Percentiles rank a stretch among this genome's conserved stretches.
Evolutionary conservation across 2,329 filamentous ascomycete species (phyloP).

Genomic region (Lecanicillium sp.): DNA sequence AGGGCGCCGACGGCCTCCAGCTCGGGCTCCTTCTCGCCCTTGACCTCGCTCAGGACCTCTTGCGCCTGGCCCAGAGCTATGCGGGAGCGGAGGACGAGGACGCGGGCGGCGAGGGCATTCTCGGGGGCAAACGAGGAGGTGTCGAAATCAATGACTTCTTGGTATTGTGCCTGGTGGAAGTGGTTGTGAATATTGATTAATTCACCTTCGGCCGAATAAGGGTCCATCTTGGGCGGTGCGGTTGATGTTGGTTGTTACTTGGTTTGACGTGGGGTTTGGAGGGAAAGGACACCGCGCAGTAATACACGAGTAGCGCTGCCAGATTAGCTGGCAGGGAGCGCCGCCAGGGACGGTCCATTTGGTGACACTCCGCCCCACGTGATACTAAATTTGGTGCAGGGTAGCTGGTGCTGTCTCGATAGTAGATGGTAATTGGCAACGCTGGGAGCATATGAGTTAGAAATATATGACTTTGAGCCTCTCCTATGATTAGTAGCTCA

Average conservation of each 20-base stretch:
- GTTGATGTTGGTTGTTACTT: conserved; percentile 9
- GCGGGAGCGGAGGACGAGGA: conserved; percentile 74
- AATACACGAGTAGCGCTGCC: too few relatives aligned
- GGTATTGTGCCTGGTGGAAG: conserved; percentile 77
- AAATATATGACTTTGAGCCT: too few relatives aligned
- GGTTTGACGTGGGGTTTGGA: conserved; percentile 2
- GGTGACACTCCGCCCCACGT: neutral
- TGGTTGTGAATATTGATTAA: conserved; percentile 64
- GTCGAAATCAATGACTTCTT: conserved; percentile 79
- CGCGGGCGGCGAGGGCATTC: conserved; percentile 67
- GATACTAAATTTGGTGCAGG: too few relatives aligned
- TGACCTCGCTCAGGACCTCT: conserved; percentile 62
- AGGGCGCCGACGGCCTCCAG: conserved; percentile 70
- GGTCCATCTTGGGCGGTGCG: conserved; percentile 48
- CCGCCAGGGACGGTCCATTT: too few relatives aligned
- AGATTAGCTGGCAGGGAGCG: too few relatives aligned
- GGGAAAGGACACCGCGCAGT: conserved; percentile 3
- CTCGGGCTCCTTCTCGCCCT: conserved; percentile 61
- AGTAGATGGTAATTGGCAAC: neutral
- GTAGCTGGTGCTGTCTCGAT: neutral
- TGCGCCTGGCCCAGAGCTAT: conserved; percentile 74
- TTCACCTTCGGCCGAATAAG: conserved; percentile 64
- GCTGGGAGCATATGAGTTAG: too few relatives aligned
- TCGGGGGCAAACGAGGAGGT: conserved; percentile 68
- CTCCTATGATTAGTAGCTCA: too few relatives aligned